Percentiles rank a stretch among this genome's conserved stretches.
Evolutionary conservation across 2,329 filamentous ascomycete genomes (phyloP).

Genomic region (Fusarium armeniacum): DNA sequence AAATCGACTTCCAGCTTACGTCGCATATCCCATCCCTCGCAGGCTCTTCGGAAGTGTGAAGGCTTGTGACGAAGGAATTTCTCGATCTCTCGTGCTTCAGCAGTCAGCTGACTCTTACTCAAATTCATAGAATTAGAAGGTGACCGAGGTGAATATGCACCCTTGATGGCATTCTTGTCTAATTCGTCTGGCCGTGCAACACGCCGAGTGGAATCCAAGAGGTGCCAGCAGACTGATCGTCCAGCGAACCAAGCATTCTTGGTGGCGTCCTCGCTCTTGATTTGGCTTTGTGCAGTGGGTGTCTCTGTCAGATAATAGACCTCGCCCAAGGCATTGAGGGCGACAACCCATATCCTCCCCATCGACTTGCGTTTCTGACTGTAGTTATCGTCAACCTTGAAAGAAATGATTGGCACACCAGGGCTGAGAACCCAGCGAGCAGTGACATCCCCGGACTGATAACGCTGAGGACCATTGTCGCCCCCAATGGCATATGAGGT

Average conservation of each 20-base stretch:
- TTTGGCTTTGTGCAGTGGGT: slow-evolving; percentile 68
- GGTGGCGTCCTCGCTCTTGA: slow-evolving; percentile 68
- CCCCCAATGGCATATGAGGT: slow-evolving; percentile 83
- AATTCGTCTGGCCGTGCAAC: slow-evolving; percentile 79
- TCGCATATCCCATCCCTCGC: slow-evolving; percentile 92
- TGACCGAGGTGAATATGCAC: slow-evolving; percentile 84
- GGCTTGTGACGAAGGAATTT: slow-evolving; percentile 80
- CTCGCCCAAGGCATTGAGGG: slow-evolving; percentile 93
- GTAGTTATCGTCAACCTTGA: slow-evolving; percentile 87
- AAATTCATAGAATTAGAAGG: slow-evolving; percentile 81
- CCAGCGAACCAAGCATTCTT: slow-evolving; percentile 85
- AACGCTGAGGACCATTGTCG: slow-evolving; percentile 70
- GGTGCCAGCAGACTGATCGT: slow-evolving; percentile 82
- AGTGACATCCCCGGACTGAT: slow-evolving; percentile 82
- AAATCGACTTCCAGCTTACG: slow-evolving; percentile 90
- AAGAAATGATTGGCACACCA: slow-evolving; percentile 88
- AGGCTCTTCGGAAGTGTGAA: slow-evolving; percentile 81
- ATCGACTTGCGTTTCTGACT: slow-evolving; percentile 76
- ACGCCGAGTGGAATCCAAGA: slow-evolving; percentile 83
- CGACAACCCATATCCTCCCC: slow-evolving; percentile 88
- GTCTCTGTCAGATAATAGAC: slow-evolving; percentile 85
- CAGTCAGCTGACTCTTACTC: slow-evolving; percentile 75
- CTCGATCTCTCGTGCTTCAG: slow-evolving; percentile 87
- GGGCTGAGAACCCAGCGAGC: slow-evolving; percentile 92
- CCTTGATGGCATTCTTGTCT: slow-evolving; percentile 74